Conservation (phyloP, 805 yeast genomes). For the Candida maris region DNA sequence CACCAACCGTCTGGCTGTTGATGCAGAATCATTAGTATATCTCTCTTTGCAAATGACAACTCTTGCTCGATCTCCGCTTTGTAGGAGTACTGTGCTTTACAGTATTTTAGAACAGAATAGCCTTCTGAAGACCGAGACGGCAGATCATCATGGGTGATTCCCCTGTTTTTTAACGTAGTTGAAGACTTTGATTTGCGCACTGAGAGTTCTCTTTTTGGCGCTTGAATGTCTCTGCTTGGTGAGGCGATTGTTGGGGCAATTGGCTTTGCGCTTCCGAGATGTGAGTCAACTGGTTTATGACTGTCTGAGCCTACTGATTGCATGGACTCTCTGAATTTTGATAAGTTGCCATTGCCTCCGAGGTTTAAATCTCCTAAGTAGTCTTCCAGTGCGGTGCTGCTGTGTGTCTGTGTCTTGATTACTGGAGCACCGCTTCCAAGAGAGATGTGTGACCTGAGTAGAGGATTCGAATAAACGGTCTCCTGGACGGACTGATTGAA, state of each 20-base stretch:
- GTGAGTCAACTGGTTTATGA: background rate
- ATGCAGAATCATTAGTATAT: constrained; percentile 47
- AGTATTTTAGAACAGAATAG: constrained; percentile 47
- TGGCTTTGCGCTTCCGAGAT: background rate
- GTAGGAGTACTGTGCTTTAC: constrained; percentile 55
- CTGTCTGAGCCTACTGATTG: constrained; percentile 7
- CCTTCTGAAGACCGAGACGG: constrained; percentile 53
- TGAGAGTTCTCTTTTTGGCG: constrained; percentile 9
- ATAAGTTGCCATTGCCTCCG: constrained; percentile 41
- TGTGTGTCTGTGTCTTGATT: background rate
- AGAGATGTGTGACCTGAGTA: constrained; percentile 16
- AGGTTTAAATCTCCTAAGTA: constrained; percentile 44
- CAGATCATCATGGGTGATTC: constrained; percentile 28
- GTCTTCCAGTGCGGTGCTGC: constrained; percentile 34
- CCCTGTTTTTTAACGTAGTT: constrained; percentile 21
- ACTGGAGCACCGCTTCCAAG: background rate
- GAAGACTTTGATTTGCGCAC: constrained; percentile 30
- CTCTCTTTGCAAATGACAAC: constrained; percentile 55
- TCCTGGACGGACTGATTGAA: constrained; percentile 10
- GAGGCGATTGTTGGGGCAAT: background rate
- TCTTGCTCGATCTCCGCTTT: constrained; percentile 60
- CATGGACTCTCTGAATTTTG: constrained; percentile 36
- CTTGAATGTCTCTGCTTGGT: constrained; percentile 3
- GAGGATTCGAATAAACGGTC: constrained; percentile 22
- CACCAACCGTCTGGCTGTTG: constrained; percentile 75